Base-by-base conservation (phyloP, 2,329 filamentous ascomycete genomes). In the Botrytis cinerea region DNA sequence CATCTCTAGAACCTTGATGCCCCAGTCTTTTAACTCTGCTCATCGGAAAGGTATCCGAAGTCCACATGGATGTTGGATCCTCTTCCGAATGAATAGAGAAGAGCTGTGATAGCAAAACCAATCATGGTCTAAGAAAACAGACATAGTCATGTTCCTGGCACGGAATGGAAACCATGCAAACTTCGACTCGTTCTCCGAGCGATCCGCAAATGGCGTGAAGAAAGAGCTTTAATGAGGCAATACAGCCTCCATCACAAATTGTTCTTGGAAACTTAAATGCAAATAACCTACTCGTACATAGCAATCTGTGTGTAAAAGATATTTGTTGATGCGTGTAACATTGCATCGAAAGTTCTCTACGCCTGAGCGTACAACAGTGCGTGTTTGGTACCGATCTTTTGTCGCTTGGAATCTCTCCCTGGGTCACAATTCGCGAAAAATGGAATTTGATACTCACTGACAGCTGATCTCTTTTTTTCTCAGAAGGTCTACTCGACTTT, bases 181-280 rank as follows among this genome's bases (percentile, higher is more conserved):
- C 62, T 48, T 66, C 43, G 18, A 66, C 6, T 66, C n/a, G 43
- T 48, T 25, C 45, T 66, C 62, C 43, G 43, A 66, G 62, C 62
- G 43, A 35, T 35, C 62, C 62, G 62, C 43, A 35, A 16, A 46
- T 25, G 3, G 25, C n/a, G 28, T 16, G 16, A 35, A 32, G 18
- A 46, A n/a, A 28, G 14, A 16, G 6, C 32, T 25, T 14, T 25
- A 51, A 51, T 25, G 4, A 51, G 62, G 43, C 38, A 45, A 46
- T n/a, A n/a, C 48, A 46, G 40, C 18, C 43, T 48, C 62, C 28
- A 45, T 14, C 20, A 32, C 10, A 6, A 48, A 43, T 28, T 66
- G 48, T 46, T 10, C 43, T n/a, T 7, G 43, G 5, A 66, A 45
- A 66, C 10, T 20, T 25, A 16, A 38, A 40, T 5, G 35, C 62